A percentile compares a stretch with the other conserved stretches of the same genome.
These are phyloP conservation scores for Cercospora sesami DNA, from an alignment of 2,329 filamentous ascomycete genomes.

Conservation along the genomic window DNA sequence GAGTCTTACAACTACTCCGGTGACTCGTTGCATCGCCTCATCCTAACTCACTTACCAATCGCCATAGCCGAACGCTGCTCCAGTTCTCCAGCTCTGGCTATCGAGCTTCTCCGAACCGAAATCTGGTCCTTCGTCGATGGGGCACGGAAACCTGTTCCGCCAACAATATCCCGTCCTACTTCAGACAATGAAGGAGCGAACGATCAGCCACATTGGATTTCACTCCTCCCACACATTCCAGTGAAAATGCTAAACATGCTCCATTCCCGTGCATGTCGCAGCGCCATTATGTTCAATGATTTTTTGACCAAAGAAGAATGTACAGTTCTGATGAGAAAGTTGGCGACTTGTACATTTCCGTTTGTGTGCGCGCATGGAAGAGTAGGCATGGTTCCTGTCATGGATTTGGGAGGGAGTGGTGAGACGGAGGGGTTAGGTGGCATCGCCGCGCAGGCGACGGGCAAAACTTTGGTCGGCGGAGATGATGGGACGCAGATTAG, in stretches of 20 bases:
- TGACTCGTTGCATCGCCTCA: constrained; percentile 23
- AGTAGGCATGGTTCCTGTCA: constrained; percentile 52
- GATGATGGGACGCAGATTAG: background rate
- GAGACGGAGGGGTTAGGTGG: background rate
- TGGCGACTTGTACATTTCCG: constrained; percentile 68
- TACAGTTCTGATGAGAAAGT: constrained; percentile 53
- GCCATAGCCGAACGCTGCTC: constrained; percentile 75
- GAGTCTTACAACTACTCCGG: constrained; percentile 7
- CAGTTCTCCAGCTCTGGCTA: constrained; percentile 67
- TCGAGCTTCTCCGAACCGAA: constrained; percentile 73
- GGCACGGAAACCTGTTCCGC: constrained; percentile 4
- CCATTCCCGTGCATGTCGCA: constrained; percentile 73
- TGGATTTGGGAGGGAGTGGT: constrained; percentile 24
- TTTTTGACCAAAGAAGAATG: constrained; percentile 61
- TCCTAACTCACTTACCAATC: constrained; percentile 63
- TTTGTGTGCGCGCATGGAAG: constrained; percentile 82
- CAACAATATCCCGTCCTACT: background rate
- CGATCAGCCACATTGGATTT: constrained; percentile 15
- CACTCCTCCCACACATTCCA: constrained; percentile 23
- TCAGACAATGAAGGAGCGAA: background rate
- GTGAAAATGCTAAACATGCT: constrained; percentile 65
- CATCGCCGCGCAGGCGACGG: background rate
- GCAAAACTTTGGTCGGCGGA: background rate
- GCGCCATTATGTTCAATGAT: constrained; percentile 87
- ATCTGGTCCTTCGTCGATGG: constrained; percentile 64